Evolutionary conservation across 768 basidiomycete species (phyloP).

Genomic region (Mycena galericulata): DNA sequence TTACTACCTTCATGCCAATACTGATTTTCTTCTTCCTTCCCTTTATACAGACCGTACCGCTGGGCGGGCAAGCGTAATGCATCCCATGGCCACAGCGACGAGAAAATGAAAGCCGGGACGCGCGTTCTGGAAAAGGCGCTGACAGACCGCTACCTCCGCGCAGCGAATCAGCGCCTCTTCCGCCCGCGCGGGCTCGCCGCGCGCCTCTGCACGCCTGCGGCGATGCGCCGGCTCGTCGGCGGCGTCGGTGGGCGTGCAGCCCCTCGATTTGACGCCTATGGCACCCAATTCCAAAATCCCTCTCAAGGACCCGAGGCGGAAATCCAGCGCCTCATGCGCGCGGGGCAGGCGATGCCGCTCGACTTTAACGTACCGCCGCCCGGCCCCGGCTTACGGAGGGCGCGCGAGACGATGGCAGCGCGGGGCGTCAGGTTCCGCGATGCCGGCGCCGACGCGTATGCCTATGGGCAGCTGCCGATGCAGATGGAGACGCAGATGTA

Average conservation of each 20-base stretch:
- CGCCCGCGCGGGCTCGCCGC: conserved; percentile 38
- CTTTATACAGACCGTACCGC: conserved; percentile 35
- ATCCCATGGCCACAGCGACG: conserved; percentile 35
- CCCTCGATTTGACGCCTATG: no score
- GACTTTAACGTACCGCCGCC: conserved; percentile 39
- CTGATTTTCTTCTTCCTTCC: neutral
- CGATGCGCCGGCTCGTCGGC: conserved; percentile 37
- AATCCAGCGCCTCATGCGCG: conserved; percentile 39
- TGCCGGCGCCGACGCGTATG: no score
- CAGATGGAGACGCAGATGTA: no score
- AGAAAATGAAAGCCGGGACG: conserved; percentile 36
- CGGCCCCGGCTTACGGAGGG: conserved; percentile 35
- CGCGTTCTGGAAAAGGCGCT: conserved; percentile 39
- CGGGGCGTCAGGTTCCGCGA: conserved; percentile 28
- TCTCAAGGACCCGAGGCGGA: no score
- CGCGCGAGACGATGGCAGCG: conserved; percentile 36
- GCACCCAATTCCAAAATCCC: no score
- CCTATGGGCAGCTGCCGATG: no score
- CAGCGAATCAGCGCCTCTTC: conserved; percentile 38
- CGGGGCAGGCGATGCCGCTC: conserved; percentile 38
- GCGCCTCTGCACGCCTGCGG: conserved; percentile 40
- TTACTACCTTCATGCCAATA: no score
- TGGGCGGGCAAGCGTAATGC: conserved; percentile 37
- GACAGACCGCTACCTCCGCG: conserved; percentile 41
- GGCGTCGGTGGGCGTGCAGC: no score